These are phyloP conservation scores for Cardiospermum halicacabum DNA, from an alignment of 345 rosid species.

Conservation along the genomic window DNA sequence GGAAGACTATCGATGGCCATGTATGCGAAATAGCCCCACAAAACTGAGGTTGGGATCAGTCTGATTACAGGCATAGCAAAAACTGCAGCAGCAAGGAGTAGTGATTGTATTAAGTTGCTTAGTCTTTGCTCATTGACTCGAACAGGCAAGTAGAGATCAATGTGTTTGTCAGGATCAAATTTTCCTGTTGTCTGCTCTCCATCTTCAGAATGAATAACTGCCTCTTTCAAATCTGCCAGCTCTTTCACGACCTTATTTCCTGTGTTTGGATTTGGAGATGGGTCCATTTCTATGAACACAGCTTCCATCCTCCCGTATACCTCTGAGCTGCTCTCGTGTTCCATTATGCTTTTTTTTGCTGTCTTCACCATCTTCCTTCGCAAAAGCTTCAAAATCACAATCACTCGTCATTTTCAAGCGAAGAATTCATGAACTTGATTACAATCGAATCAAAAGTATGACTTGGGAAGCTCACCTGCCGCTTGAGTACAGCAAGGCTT, in stretches of 20 bases:
- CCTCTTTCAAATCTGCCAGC: constrained; percentile 62
- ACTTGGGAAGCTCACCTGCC: constrained; percentile 51
- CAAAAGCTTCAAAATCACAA: constrained; percentile 35
- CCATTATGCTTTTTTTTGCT: constrained; percentile 64
- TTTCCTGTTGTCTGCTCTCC: constrained; percentile 35
- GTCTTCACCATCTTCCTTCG: constrained; percentile 74
- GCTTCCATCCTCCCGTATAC: constrained; percentile 78
- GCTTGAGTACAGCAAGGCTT: constrained; percentile 71
- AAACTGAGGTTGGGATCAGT: constrained; percentile 69
- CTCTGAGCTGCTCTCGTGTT: constrained; percentile 57
- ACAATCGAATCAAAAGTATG: no score
- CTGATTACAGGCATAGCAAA: constrained; percentile 56
- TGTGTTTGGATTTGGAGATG: constrained; percentile 37
- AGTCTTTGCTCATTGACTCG: constrained; percentile 81
- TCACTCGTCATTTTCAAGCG: no score
- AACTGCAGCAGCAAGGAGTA: constrained; percentile 55
- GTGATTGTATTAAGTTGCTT: constrained; percentile 73
- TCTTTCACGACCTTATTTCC: constrained; percentile 52
- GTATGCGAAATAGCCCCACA: constrained; percentile 91
- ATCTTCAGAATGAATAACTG: constrained; percentile 57
- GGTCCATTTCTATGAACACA: constrained; percentile 65
- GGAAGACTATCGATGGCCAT: constrained; percentile 93
- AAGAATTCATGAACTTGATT: no score
- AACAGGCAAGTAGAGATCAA: constrained; percentile 67
- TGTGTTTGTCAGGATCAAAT: constrained; percentile 64